A percentile compares a stretch with the other conserved stretches of the same genome.
phyloP scores from a whole-genome alignment of 1,284 basidiomycete species.

The Mrakiaceae sp. region DNA sequence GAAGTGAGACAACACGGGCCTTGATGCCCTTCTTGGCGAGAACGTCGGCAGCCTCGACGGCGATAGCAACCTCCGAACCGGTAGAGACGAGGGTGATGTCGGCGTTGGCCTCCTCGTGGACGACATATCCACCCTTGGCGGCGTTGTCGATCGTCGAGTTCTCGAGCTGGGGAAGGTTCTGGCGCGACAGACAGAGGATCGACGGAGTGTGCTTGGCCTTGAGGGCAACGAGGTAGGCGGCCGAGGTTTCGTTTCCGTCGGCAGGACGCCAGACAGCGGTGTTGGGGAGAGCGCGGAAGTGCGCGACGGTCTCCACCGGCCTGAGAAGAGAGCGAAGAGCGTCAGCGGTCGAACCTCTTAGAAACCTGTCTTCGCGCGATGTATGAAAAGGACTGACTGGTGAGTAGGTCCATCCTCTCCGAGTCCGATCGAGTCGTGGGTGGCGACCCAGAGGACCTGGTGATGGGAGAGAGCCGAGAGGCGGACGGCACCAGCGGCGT shows the following conservation, averaged over 20 bases:
- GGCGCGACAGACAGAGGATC: conserved; percentile 74
- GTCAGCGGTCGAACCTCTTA: neutral
- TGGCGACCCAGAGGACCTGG: conserved; percentile 83
- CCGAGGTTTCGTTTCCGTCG: conserved; percentile 87
- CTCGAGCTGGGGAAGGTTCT: conserved; percentile 87
- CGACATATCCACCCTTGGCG: conserved; percentile 74
- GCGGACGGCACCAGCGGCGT: conserved; percentile 62
- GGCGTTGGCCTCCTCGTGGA: conserved; percentile 58
- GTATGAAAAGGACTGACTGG: conserved; percentile 38
- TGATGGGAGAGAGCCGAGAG: conserved; percentile 79
- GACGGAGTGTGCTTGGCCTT: conserved; percentile 66
- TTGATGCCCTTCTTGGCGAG: conserved; percentile 66
- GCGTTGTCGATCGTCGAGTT: conserved; percentile 77
- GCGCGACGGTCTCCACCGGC: conserved; percentile 66
- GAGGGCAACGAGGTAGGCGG: conserved; percentile 72
- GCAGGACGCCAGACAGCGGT: conserved; percentile 81
- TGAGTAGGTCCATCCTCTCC: conserved; percentile 95
- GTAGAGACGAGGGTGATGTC: conserved; percentile 79
- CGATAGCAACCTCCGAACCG: conserved; percentile 80
- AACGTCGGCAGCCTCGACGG: conserved; percentile 67
- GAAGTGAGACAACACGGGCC: conserved; percentile 73
- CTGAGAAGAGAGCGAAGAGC: neutral
- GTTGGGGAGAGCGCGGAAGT: conserved; percentile 82
- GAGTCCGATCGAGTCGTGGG: conserved; percentile 75
- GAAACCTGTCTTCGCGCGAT: conserved; percentile 35